Conservation (phyloP, 495 filamentous ascomycete genomes). For the Parmelia sp. region DNA sequence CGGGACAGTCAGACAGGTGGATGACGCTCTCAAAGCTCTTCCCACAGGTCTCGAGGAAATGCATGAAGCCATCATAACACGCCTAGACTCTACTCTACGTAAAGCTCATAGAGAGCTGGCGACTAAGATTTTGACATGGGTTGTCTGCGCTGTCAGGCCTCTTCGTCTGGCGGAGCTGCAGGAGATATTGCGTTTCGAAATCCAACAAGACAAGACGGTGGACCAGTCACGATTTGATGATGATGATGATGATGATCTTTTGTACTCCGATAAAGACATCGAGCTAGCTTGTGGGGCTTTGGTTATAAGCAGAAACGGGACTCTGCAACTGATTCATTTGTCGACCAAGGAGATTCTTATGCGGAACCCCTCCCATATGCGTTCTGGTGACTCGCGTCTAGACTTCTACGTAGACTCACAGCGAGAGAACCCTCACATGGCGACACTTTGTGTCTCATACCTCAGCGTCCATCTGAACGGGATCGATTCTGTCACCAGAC, state of each 20-base stretch:
- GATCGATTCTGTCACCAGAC: neutral
- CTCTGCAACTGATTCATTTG: conserved; percentile 2
- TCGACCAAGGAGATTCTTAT: neutral
- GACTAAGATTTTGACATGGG: neutral
- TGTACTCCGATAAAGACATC: neutral
- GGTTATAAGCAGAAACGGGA: neutral
- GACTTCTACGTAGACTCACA: conserved; percentile 3
- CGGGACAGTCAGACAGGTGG: neutral
- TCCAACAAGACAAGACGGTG: neutral
- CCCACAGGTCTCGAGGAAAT: neutral
- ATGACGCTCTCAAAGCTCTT: neutral
- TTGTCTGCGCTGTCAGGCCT: neutral
- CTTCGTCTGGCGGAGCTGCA: neutral
- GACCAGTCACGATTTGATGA: neutral
- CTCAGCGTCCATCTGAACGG: neutral
- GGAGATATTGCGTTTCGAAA: neutral
- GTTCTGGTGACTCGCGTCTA: neutral
- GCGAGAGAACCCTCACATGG: conserved; percentile 1
- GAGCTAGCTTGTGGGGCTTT: neutral
- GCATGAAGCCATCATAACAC: neutral
- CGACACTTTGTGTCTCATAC: neutral
- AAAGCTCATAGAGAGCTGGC: neutral
- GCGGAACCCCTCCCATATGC: neutral
- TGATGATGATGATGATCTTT: neutral
- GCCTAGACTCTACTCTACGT: neutral